These are phyloP conservation scores for Lactifluus rugatus DNA, from an alignment of 768 basidiomycete genomes.

Conservation along the genomic window DNA sequence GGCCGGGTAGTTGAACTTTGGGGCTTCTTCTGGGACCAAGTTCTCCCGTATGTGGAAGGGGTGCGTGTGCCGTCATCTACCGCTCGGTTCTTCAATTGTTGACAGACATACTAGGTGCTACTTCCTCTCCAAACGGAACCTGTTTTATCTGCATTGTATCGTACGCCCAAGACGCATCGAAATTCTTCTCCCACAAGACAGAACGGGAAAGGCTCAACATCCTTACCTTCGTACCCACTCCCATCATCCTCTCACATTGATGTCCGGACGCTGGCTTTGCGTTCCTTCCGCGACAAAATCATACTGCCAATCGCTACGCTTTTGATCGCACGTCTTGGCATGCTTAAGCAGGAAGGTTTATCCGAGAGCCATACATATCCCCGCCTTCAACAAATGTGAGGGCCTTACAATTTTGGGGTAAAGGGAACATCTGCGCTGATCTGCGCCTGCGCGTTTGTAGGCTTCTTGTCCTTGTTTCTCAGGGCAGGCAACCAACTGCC, in stretches of 20 bases:
- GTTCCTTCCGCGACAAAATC: constrained; percentile 71
- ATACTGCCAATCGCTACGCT: constrained; percentile 55
- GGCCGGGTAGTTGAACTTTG: constrained; percentile 77
- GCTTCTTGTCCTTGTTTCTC: constrained; percentile 68
- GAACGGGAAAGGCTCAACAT: constrained; percentile 35
- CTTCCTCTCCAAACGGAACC: constrained; percentile 55
- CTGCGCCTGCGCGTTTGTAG: constrained; percentile 27
- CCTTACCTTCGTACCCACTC: constrained; percentile 25
- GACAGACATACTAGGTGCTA: constrained; percentile 33
- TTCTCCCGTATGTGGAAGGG: constrained; percentile 80
- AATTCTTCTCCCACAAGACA: constrained; percentile 44
- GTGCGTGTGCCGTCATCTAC: constrained; percentile 41
- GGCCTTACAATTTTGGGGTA: too few species aligned
- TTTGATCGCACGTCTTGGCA: constrained; percentile 46
- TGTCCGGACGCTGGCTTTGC: constrained; percentile 69
- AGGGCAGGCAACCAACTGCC: constrained; percentile 49
- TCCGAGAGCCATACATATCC: constrained; percentile 50
- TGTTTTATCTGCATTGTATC: constrained; percentile 58
- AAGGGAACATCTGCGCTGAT: background rate
- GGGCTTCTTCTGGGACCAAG: constrained; percentile 90
- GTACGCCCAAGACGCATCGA: constrained; percentile 40
- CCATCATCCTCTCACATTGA: constrained; percentile 51
- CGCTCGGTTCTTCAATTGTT: constrained; percentile 26
- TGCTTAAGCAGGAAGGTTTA: constrained; percentile 46
- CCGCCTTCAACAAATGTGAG: constrained; percentile 73